Evolutionary conservation across 208 protist genomes (phyloP).

Genomic region (Acanthamoeba divionensis): DNA sequence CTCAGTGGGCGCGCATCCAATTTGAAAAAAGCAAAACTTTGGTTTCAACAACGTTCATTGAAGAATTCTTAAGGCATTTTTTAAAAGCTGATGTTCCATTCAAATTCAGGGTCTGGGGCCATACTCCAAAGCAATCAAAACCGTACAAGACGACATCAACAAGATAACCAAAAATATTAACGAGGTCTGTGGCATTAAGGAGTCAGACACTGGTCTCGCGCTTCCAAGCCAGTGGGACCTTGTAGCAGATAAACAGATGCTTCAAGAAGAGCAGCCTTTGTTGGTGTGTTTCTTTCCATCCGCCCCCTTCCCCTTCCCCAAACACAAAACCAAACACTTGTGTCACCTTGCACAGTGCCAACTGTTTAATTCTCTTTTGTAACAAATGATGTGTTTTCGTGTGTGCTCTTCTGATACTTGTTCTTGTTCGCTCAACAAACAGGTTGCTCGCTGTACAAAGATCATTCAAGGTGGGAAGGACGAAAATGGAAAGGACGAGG

Average conservation of each 20-base stretch:
- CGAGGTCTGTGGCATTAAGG: constrained; percentile 93
- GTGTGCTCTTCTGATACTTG: neutral
- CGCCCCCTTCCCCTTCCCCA: neutral
- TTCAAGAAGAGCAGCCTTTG: constrained; percentile 95
- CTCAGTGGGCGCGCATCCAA: neutral
- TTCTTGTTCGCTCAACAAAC: neutral
- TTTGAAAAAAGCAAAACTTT: too few relatives aligned
- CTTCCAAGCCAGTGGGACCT: constrained; percentile 98
- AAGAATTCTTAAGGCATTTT: neutral
- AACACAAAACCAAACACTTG: neutral
- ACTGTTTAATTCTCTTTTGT: too few relatives aligned
- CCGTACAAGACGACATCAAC: constrained; percentile 95
- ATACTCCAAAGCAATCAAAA: constrained; percentile 95
- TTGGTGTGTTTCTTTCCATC: constrained; percentile 78
- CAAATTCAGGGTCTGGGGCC: constrained; percentile 83
- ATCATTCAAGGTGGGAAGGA: constrained; percentile 93
- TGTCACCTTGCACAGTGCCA: too few relatives aligned
- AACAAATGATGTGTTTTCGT: too few relatives aligned
- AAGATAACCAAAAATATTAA: constrained; percentile 93
- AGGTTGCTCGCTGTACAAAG: constrained; percentile 97
- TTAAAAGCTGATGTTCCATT: constrained; percentile 3
- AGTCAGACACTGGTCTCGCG: constrained; percentile 98
- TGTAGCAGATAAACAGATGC: constrained; percentile 94
- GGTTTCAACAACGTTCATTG: neutral
- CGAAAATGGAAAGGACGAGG: constrained; percentile 83